Evolutionary conservation across 768 basidiomycete species (phyloP), one percentile per base, ranked within the genome.

Genomic region (Hypholoma fasciculare): DNA sequence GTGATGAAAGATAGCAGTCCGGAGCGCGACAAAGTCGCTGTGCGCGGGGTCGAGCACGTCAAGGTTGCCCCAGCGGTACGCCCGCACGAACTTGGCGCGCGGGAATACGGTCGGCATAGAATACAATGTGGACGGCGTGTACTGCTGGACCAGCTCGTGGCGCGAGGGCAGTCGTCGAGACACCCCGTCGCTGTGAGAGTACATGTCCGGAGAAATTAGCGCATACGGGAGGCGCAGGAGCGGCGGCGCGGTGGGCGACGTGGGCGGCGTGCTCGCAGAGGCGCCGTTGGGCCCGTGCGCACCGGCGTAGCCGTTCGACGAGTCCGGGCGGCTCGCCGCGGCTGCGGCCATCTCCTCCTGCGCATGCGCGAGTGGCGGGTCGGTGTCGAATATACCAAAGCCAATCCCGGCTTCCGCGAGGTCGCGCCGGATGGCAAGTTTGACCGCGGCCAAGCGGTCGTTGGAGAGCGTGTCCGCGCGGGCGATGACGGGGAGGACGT

Each of bases 331-430:
- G 65, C 77, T 75, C 57, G 53, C 58, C 38, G 63, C 51, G 13
- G 47, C 30, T 37, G 75, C 70, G 61, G 75, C 75, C 61, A 75
- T 69, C 63, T 80, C 78, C 60, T 82, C 80, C 62, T 70, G 76
- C 61, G 67, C 61, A 70, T 56, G 49, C 7, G 30, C 34, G 34
- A 54, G 61, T 42, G 63, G 62, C 39, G 66, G 64, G 72, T 89
- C 89, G 70, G 84, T 78, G 78, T 93, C 92, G 75, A 94, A 94
- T 63, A 94, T 92, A 65, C 92, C 91, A 72, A 93, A 93, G 59
- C 90, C 91, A 69, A 93, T 92, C 58, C 91, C 92, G 49, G 89
- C 88, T 63, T 89, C 87, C 40, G 90, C 90, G 47, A 94, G 80
- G 74, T 92, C 90, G 68, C 86, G 75, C 64, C 90, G 84, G 68